Evolutionary conservation across 768 basidiomycete species (phyloP).

Genomic region (Lentinula sp.): DNA sequence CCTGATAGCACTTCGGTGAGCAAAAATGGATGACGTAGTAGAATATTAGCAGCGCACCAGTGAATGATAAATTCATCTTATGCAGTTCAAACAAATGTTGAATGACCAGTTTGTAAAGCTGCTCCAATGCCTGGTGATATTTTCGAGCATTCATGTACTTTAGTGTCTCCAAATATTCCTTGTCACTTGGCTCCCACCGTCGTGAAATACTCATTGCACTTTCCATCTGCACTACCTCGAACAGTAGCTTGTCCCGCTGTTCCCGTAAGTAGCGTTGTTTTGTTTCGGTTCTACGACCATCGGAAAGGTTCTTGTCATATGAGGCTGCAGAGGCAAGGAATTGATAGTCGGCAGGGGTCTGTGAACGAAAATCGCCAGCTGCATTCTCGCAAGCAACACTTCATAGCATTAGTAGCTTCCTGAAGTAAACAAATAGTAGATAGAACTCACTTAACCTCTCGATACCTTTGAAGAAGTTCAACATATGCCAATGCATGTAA

Average conservation of each 20-base stretch:
- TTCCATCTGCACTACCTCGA: constrained; percentile 18
- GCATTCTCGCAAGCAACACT: background rate
- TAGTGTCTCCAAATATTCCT: constrained; percentile 16
- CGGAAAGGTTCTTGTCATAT: constrained; percentile 12
- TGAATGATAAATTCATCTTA: constrained; percentile 27
- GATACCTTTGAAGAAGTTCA: constrained; percentile 19
- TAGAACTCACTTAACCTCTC: constrained; percentile 5
- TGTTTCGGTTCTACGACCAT: constrained; percentile 18
- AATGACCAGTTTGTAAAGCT: constrained; percentile 25
- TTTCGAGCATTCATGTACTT: constrained; percentile 12
- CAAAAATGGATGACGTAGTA: too few species aligned
- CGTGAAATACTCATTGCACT: constrained; percentile 16
- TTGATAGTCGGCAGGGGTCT: constrained; percentile 11
- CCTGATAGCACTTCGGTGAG: constrained; percentile 13
- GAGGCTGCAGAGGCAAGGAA: constrained; percentile 7
- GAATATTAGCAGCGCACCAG: constrained; percentile 13
- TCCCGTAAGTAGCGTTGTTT: constrained; percentile 13
- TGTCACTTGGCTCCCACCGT: constrained; percentile 18
- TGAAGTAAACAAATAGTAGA: too few species aligned
- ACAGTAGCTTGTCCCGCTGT: constrained; percentile 8
- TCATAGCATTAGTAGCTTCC: constrained; percentile 4
- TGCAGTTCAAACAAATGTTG: constrained; percentile 31
- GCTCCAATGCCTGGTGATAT: constrained; percentile 24
- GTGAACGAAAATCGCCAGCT: constrained; percentile 8
- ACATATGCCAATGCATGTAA: constrained; percentile 24